A percentile compares a stretch with the other conserved stretches of the same genome.
Conservation (phyloP, 2,329 filamentous ascomycete species). For the Trichoderma brevicompactum region DNA sequence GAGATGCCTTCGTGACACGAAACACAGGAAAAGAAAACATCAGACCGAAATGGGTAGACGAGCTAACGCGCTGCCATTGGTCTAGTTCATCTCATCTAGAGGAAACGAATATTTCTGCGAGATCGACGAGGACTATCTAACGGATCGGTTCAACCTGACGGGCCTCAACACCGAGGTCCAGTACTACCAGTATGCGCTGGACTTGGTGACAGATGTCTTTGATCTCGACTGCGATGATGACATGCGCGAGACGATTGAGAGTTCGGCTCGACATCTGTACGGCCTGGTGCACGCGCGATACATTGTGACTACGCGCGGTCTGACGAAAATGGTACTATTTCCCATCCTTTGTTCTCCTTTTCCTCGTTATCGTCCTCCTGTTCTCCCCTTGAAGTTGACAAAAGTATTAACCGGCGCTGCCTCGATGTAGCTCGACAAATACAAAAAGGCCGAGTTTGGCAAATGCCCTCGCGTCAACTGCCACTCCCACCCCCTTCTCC, state of each 20-base stretch:
- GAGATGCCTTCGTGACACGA: background rate
- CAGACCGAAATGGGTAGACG: background rate
- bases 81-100: conserved; percentile 92
- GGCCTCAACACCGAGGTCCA: conserved; percentile 96
- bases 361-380: background rate
- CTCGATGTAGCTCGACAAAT: conserved; percentile 82
- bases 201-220: conserved; percentile 97
- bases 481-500: conserved; percentile 87
- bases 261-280: conserved; percentile 93
- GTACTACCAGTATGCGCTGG: conserved; percentile 98
- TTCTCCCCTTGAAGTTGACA: background rate
- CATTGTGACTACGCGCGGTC: conserved; percentile 90
- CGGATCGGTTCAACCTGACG: conserved; percentile 96
- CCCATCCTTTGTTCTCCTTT: background rate
- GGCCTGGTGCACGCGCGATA: conserved; percentile 95
- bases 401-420: background rate
- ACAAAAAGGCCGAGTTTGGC: conserved; percentile 96
- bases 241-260: conserved; percentile 97
- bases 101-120: conserved; percentile 99
- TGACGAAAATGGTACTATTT: conserved; percentile 85
- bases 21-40: background rate
- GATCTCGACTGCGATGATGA: conserved; percentile 98
- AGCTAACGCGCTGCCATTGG: conserved; percentile 30
- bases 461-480: conserved; percentile 98
- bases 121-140: conserved; percentile 98